Evolutionary conservation across 1,284 basidiomycete species (phyloP), one percentile per base, ranked within the genome.

Genomic region (Meira miltonrushii): DNA sequence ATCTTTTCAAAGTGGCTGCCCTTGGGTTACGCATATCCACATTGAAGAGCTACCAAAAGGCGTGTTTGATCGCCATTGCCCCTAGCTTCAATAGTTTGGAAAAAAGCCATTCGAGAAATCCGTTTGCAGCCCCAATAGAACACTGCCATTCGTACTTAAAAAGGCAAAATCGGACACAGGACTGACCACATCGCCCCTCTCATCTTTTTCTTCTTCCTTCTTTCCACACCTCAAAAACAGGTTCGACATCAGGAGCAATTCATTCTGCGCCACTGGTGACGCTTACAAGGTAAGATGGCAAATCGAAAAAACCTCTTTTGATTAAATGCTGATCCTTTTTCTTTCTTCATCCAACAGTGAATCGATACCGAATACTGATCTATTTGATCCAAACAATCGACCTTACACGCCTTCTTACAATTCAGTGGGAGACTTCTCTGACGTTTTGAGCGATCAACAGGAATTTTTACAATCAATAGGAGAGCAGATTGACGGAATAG

Each of bases 401-500:
- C 50, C 50, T 12, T 53, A 53, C 17, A 53, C 50, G 19, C 50
- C 50, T 15, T 53, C 50, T 19, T 53, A 53, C 28, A 53, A 53
- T 41, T 53, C 50, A 5, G 37, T 33, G 11, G 28, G 38, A 19
- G 50, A 12, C 5, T 53, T 53, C 23, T n/a, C 17, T 5, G 50
- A 28, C 11, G 50, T 33, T 12, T 37, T 38, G 5, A 53, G 50
- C 50, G 50, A 53, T 21, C 50, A 53, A 41, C 17, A 53, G 5
- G 50, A 53, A 13, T 53, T 38, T 25, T 38, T 17, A 33, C 23
- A 33, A 19, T n/a, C n/a, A 5, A 28, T 19, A 19, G 50, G 50
- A 12, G 28, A 19, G 17, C 38, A 41, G 6, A 19, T 39, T 6
- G 50, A 53, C 50, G 50, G 50, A 12, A 33, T 39, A 2, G 28